phyloP scores from a whole-genome alignment of 495 filamentous ascomycete genomes.

The Tuber indicum region DNA sequence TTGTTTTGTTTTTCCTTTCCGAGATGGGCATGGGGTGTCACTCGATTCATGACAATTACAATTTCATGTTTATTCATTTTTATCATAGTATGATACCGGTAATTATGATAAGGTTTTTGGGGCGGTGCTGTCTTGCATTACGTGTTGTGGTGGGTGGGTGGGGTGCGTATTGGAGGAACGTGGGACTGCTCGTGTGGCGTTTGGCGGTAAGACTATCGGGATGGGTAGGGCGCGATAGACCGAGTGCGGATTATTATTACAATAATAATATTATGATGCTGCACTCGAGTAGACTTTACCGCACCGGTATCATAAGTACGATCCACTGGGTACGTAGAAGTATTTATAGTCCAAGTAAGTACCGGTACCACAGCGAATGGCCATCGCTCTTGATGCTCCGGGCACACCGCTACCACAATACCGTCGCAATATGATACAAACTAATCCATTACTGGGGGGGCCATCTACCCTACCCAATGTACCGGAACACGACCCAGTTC shows the following conservation, averaged over 20 bases:
- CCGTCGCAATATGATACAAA: not conserved
- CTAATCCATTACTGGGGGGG: not conserved
- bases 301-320: not conserved
- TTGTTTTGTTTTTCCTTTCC: not conserved
- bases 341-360: not conserved
- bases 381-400: too few relatives aligned
- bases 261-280: too few relatives aligned
- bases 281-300: too few relatives aligned
- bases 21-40: not conserved
- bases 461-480: too few relatives aligned
- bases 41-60: not conserved
- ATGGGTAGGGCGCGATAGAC: not conserved
- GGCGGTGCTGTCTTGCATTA: not conserved
- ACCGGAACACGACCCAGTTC: not conserved
- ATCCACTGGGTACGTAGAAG: not conserved
- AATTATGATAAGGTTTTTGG: not conserved
- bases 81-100: too few relatives aligned
- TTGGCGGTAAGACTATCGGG: not conserved
- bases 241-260: too few relatives aligned
- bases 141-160: not conserved
- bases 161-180: not conserved
- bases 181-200: not conserved
- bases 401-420: not conserved
- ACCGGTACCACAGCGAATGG: too few relatives aligned
- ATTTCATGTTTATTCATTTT: too few relatives aligned